These are phyloP conservation scores for Fusarium sp. DNA, from an alignment of 2,329 filamentous ascomycete species.

Conservation along the genomic window DNA sequence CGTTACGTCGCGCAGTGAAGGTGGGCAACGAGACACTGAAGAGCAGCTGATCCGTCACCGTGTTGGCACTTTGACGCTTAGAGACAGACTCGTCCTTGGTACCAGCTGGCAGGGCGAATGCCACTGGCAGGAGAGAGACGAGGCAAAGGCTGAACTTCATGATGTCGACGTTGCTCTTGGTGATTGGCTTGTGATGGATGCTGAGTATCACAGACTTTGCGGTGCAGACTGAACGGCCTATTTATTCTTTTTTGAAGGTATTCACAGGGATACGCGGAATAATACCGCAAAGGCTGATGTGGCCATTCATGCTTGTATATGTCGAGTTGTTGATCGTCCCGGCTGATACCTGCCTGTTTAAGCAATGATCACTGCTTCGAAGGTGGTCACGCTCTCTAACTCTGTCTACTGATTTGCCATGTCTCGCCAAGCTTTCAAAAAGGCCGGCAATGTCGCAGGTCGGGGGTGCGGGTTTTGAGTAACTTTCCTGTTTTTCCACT, in stretches of 20 bases:
- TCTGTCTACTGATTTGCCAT: slow-evolving; percentile 22
- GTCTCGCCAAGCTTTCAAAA: not conserved
- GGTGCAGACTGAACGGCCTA: not conserved
- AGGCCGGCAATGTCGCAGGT: not conserved
- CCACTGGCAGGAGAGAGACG: slow-evolving; percentile 38
- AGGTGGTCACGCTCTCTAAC: slow-evolving; percentile 20
- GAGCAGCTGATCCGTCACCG: slow-evolving; percentile 59
- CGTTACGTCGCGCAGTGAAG: slow-evolving; percentile 57
- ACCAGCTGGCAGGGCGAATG: slow-evolving; percentile 36
- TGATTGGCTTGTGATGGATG: not conserved
- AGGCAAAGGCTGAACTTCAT: slow-evolving; percentile 50
- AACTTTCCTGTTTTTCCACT: slow-evolving; percentile 15
- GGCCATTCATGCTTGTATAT: not conserved
- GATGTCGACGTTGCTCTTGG: not conserved
- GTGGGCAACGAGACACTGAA: slow-evolving; percentile 56
- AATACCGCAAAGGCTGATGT: not conserved
- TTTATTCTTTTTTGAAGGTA: slow-evolving; percentile 12
- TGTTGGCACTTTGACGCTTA: slow-evolving; percentile 38
- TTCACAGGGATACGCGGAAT: not conserved
- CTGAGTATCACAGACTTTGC: not conserved
- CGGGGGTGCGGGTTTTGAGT: not conserved
- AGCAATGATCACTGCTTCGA: slow-evolving; percentile 26
- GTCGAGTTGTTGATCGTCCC: not conserved
- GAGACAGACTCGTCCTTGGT: slow-evolving; percentile 12
- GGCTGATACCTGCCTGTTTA: slow-evolving; percentile 25